These are phyloP conservation scores for Populus tremula DNA, from an alignment of 345 rosid genomes.

Conservation along the genomic window DNA sequence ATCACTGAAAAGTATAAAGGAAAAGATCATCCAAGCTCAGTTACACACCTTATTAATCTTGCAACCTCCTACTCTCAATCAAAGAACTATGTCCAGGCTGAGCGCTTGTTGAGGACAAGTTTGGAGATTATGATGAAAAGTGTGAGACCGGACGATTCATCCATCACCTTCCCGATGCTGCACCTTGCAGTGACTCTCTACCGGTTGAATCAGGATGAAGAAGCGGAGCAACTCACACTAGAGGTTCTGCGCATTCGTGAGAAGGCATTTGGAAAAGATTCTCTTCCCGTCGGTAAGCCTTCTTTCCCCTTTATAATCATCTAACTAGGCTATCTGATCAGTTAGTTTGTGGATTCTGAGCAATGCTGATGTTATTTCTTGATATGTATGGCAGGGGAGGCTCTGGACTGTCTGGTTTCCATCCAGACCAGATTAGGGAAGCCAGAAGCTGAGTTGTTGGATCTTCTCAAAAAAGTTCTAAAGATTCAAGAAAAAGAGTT, in stretches of 20 bases:
- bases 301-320: not conserved
- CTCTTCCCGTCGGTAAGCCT: constrained; percentile 74
- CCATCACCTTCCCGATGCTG: constrained; percentile 73
- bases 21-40: constrained; percentile 63
- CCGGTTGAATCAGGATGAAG: constrained; percentile 59
- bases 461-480: constrained; percentile 56
- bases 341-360: not conserved
- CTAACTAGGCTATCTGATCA: not conserved
- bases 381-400: constrained; percentile 54
- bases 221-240: constrained; percentile 64
- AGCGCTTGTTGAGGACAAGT: constrained; percentile 67
- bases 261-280: constrained; percentile 68
- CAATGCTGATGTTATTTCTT: not conserved
- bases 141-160: constrained; percentile 59
- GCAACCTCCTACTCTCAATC: constrained; percentile 70
- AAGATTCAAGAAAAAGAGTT: constrained; percentile 73
- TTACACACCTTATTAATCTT: constrained; percentile 70
- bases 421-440: constrained; percentile 59
- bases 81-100: constrained; percentile 69
- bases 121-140: constrained; percentile 51
- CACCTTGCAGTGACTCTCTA: constrained; percentile 74
- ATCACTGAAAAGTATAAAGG: constrained; percentile 64
- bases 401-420: constrained; percentile 72
- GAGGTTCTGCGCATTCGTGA: constrained; percentile 63
- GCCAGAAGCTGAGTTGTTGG: constrained; percentile 43